A percentile compares a stretch with the other conserved stretches of the same genome.
Conservation (phyloP, 441 rosid genomes). For the Croton laevigatus region DNA sequence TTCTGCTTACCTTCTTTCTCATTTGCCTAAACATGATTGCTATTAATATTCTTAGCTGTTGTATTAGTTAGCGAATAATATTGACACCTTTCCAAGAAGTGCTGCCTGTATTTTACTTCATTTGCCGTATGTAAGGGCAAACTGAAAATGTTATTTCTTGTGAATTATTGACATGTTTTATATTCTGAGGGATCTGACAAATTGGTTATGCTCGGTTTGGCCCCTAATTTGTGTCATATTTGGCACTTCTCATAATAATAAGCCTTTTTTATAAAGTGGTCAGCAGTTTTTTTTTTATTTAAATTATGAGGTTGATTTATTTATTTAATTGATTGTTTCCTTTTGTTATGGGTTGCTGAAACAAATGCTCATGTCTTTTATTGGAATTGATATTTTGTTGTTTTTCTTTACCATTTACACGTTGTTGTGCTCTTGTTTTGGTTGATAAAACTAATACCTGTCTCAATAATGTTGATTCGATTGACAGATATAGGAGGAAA, state of each 20-base stretch:
- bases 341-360: too few relatives aligned
- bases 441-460: background rate
- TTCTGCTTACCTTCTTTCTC: background rate
- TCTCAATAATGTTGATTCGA: constrained; percentile 8
- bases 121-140: background rate
- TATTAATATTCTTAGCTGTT: background rate
- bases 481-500: constrained; percentile 72
- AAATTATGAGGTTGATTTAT: background rate
- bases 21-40: background rate
- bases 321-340: too few relatives aligned
- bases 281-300: background rate
- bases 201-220: background rate
- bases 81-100: background rate
- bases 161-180: background rate
- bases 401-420: background rate
- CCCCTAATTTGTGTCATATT: background rate
- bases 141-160: background rate
- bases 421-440: background rate
- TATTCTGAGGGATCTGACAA: background rate
- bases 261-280: background rate
- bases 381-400: background rate
- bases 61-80: background rate
- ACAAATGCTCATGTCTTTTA: background rate
- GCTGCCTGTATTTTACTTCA: background rate
- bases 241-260: background rate